Evolutionary conservation across 768 basidiomycete genomes (phyloP).

Genomic region (Dentipellis sp.): DNA sequence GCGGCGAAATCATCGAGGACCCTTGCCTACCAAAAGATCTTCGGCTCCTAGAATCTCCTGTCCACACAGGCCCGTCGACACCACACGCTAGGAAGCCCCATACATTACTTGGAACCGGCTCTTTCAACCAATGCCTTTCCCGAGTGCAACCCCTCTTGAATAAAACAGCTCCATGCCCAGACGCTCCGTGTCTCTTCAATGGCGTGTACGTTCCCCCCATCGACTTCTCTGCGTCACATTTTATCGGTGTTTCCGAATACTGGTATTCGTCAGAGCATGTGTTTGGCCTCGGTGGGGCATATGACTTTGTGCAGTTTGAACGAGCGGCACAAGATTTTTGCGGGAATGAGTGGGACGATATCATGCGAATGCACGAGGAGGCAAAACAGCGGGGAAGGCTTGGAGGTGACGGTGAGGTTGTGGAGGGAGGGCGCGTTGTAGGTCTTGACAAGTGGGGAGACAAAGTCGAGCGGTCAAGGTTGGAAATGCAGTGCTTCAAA

Average conservation of each 20-base stretch:
- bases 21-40: constrained; percentile 86
- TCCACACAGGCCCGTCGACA: constrained; percentile 29
- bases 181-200: constrained; percentile 85
- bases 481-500: constrained; percentile 99
- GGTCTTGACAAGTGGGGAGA: constrained; percentile 60
- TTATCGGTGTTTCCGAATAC: constrained; percentile 97
- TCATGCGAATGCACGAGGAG: constrained; percentile 54
- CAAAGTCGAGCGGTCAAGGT: constrained; percentile 69
- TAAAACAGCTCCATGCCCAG: constrained; percentile 73
- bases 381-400: constrained; percentile 35
- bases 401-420: constrained; percentile 56
- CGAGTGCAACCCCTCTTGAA: constrained; percentile 73
- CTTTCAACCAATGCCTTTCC: constrained; percentile 76
- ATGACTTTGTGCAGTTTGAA: constrained; percentile 95
- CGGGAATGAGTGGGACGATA: constrained; percentile 64
- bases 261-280: constrained; percentile 99
- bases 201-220: constrained; percentile 91
- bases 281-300: constrained; percentile 88
- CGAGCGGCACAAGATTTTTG: constrained; percentile 87
- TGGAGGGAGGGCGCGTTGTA: constrained; percentile 50
- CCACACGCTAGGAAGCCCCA: constrained; percentile 43
- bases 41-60: constrained; percentile 45
- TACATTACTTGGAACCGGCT: constrained; percentile 76
- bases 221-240: constrained; percentile 86
- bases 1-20: constrained; percentile 48